Conservation (phyloP, 371 early-diverging fungal species). For the Mucor saturninus region DNA sequence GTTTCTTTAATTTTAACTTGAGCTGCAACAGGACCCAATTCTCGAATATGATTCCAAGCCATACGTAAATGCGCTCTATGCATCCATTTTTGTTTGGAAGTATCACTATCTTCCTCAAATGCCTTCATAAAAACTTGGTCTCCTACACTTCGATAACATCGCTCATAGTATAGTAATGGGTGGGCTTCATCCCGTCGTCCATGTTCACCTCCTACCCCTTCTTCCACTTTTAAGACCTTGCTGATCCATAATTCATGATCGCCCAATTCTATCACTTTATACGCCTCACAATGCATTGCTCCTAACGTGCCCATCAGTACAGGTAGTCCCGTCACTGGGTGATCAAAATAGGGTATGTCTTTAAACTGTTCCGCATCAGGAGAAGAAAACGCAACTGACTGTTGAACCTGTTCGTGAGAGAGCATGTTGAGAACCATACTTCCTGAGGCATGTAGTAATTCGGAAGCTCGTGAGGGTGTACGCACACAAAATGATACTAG, state of each 20-base stretch:
- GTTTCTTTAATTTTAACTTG: conserved; percentile 51
- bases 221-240: conserved; percentile 60
- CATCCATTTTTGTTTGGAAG: conserved; percentile 59
- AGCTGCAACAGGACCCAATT: conserved; percentile 44
- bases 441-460: conserved; percentile 56
- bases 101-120: conserved; percentile 35
- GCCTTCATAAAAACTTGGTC: conserved; percentile 63
- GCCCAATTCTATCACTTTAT: conserved; percentile 58
- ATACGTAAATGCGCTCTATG: conserved; percentile 66
- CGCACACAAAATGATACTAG: conserved; percentile 70
- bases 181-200: conserved; percentile 49
- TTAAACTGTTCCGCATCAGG: conserved; percentile 61
- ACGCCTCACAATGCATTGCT: conserved; percentile 63
- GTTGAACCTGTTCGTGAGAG: conserved; percentile 62
- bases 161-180: conserved; percentile 70
- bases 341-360: conserved; percentile 58
- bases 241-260: conserved; percentile 76
- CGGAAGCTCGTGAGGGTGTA: conserved; percentile 66
- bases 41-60: conserved; percentile 68
- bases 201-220: conserved; percentile 58
- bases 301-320: conserved; percentile 67
- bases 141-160: conserved; percentile 66
- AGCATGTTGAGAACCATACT: conserved; percentile 69
- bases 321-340: conserved; percentile 58
- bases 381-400: conserved; percentile 69